A percentile compares a stretch with the other conserved stretches of the same genome.
Evolutionary conservation across 1,284 basidiomycete genomes (phyloP).

Genomic region (Ustilago crameri): DNA sequence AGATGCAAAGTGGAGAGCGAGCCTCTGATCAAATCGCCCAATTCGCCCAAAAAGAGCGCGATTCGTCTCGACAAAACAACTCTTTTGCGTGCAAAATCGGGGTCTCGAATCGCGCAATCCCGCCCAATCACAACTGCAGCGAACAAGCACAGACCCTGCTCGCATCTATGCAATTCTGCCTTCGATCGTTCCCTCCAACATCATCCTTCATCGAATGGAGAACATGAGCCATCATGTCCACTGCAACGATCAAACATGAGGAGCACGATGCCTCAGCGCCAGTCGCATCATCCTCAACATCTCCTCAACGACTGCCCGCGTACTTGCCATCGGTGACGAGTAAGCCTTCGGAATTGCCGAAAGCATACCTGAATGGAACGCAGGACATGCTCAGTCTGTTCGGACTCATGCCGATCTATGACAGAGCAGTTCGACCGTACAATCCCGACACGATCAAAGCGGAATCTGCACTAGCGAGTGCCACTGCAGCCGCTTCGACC

Average conservation of each 20-base stretch:
- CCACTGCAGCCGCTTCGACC: conserved; percentile 1
- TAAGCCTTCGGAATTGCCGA: conserved; percentile 29
- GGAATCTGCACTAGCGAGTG: conserved; percentile 8
- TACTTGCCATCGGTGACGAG: conserved; percentile 38
- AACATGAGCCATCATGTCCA: conserved; percentile 13
- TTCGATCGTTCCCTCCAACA: background rate
- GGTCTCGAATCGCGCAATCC: background rate
- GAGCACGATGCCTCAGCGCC: conserved; percentile 12
- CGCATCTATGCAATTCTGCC: background rate
- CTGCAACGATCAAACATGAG: conserved; percentile 19
- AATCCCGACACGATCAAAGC: conserved; percentile 37
- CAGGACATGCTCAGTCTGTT: conserved; percentile 58
- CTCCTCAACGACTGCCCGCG: conserved; percentile 12
- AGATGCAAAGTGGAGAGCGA: background rate
- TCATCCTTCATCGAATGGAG: background rate
- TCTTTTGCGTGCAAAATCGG: background rate
- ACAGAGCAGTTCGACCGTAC: conserved; percentile 55
- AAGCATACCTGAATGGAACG: conserved; percentile 52
- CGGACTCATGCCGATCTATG: conserved; percentile 57
- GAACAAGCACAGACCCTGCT: background rate
- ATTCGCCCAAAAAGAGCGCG: no score
- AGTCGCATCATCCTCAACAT: conserved; percentile 12
- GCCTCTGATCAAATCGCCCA: background rate
- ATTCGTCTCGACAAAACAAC: no score
- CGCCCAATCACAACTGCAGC: background rate